Evolutionary conservation across 257 asterid genomes (phyloP).

Genomic region (Linderniella brevidens): DNA sequence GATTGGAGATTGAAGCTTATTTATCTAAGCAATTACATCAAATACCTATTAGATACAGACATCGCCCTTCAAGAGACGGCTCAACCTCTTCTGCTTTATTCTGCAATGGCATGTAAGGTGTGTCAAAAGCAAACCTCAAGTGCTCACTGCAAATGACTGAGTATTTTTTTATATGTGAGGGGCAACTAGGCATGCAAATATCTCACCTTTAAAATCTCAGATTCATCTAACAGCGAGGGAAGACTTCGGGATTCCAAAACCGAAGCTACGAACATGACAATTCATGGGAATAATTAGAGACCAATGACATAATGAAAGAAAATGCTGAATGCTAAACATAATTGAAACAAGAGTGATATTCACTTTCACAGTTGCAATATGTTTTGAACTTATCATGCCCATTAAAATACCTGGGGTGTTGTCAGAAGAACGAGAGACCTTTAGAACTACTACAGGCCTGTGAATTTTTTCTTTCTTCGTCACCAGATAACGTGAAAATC

Average conservation of each 20-base stretch:
- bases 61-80: conserved; percentile 53
- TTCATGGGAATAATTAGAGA: neutral
- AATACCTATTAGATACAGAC: conserved; percentile 83
- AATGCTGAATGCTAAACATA: neutral
- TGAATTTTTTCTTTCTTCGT: conserved; percentile 13
- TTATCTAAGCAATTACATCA: conserved; percentile 1
- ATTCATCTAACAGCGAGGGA: conserved; percentile 31
- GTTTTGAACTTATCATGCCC: too few species aligned
- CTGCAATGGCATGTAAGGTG: conserved; percentile 31
- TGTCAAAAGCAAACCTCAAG: conserved; percentile 11
- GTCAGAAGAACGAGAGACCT: conserved; percentile 48
- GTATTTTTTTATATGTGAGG: neutral
- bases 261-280: conserved; percentile 22
- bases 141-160: conserved; percentile 6
- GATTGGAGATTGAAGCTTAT: neutral
- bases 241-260: conserved; percentile 33
- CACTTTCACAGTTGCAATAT: too few species aligned
- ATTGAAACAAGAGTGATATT: too few species aligned
- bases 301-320: neutral
- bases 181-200: neutral
- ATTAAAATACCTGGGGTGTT: conserved; percentile 39
- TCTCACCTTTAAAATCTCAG: conserved; percentile 38
- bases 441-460: conserved; percentile 15
- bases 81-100: conserved; percentile 48
- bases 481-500: too few species aligned